These are phyloP conservation scores for Agarophyton chilense DNA, from an alignment of 23 red algal species.

Conservation along the genomic window DNA sequence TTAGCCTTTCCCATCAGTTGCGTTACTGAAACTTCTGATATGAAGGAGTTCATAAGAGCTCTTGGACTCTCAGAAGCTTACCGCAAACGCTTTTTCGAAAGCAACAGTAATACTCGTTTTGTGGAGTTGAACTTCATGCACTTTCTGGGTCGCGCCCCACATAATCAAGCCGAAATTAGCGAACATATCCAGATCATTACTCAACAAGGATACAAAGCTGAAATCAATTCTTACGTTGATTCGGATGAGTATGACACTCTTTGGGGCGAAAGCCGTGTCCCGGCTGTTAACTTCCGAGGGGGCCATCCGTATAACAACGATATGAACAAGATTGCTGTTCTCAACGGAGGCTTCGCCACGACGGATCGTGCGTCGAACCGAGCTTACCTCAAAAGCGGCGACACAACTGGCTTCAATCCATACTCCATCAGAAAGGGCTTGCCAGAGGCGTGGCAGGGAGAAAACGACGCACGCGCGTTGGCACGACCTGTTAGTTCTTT, in stretches of 20 bases:
- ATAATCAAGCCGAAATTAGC: slow-evolving; percentile 60
- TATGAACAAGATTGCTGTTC: slow-evolving; percentile 72
- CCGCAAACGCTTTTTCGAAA: slow-evolving; percentile 68
- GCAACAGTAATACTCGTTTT: slow-evolving; percentile 53
- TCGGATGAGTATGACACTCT: slow-evolving; percentile 73
- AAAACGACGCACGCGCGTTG: slow-evolving; percentile 56
- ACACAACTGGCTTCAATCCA: slow-evolving; percentile 35
- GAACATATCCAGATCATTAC: slow-evolving; percentile 66
- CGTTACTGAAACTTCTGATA: slow-evolving; percentile 53
- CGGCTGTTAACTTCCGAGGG: slow-evolving; percentile 77
- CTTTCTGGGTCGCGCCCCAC: slow-evolving; percentile 74
- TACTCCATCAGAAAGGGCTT: slow-evolving; percentile 51
- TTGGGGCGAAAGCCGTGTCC: slow-evolving; percentile 68
- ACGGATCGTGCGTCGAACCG: slow-evolving; percentile 30
- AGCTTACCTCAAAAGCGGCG: slow-evolving; percentile 40
- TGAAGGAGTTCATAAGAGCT: slow-evolving; percentile 75
- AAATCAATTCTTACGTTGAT: slow-evolving; percentile 81
- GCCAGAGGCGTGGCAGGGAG: slow-evolving; percentile 69
- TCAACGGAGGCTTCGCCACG: slow-evolving; percentile 29
- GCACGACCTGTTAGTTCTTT: slow-evolving; percentile 44
- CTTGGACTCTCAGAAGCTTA: slow-evolving; percentile 58
- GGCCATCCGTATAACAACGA: slow-evolving; percentile 73
- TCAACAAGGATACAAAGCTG: slow-evolving; percentile 69
- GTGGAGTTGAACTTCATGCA: slow-evolving; percentile 72
- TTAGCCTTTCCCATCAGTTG: slow-evolving; percentile 62